A percentile compares a stretch with the other conserved stretches of the same genome.
phyloP scores from a whole-genome alignment of 2,329 filamentous ascomycete genomes.

The Acarospora socialis region DNA sequence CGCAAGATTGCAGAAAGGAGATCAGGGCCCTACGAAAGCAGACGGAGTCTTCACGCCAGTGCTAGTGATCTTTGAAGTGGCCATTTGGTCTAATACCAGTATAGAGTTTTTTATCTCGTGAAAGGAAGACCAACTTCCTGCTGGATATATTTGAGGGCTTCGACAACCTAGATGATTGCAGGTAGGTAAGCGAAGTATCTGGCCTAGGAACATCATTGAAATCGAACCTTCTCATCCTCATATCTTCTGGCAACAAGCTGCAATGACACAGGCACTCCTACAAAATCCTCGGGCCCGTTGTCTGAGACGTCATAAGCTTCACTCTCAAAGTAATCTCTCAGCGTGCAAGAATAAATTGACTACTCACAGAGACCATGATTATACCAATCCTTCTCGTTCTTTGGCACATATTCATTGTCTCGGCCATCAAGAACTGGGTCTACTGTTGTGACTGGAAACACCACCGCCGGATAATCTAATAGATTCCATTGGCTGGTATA shows the following conservation, averaged over 20 bases:
- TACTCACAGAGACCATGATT: slow-evolving; percentile 23
- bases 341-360: not conserved
- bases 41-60: too few species aligned
- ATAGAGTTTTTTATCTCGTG: too few species aligned
- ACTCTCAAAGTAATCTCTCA: slow-evolving; percentile 10
- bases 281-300: slow-evolving; percentile 24
- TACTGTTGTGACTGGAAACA: slow-evolving; percentile 22
- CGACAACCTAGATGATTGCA: too few species aligned
- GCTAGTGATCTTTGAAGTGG: too few species aligned
- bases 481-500: slow-evolving; percentile 25
- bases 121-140: slow-evolving; percentile 3
- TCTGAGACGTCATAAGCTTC: slow-evolving; percentile 18
- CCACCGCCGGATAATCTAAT: slow-evolving; percentile 21
- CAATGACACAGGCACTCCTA: slow-evolving; percentile 27
- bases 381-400: slow-evolving; percentile 20
- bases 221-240: slow-evolving; percentile 15
- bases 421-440: slow-evolving; percentile 17
- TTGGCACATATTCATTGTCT: slow-evolving; percentile 19
- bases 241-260: slow-evolving; percentile 17
- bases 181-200: too few species aligned
- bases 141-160: slow-evolving; percentile 3
- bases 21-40: too few species aligned
- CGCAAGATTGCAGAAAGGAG: too few species aligned
- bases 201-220: too few species aligned
- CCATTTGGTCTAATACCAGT: too few species aligned